A percentile compares a stretch with the other conserved stretches of the same genome.
phyloP scores from a whole-genome alignment of 768 basidiomycete genomes.

The Tulasnella sp. region DNA sequence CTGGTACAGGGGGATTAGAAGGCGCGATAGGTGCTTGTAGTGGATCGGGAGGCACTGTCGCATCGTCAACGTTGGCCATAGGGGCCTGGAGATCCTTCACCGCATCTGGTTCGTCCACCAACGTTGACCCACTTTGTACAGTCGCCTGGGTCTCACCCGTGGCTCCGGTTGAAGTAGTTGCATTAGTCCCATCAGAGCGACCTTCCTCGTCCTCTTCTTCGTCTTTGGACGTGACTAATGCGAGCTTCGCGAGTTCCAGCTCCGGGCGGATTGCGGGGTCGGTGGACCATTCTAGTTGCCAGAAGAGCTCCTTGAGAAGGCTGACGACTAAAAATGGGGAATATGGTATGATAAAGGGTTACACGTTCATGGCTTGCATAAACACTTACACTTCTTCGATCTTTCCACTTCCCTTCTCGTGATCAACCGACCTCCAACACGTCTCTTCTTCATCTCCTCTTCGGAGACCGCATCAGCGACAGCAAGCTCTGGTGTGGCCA shows the following conservation, averaged over 20 bases:
- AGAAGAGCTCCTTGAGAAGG: conserved; percentile 71
- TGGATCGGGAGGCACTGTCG: no score
- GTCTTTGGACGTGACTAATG: conserved; percentile 80
- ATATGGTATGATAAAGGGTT: no score
- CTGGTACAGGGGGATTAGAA: no score
- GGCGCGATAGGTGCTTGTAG: no score
- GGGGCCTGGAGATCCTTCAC: conserved; percentile 21
- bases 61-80: no score
- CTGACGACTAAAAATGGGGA: conserved; percentile 62
- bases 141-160: neutral
- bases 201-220: conserved; percentile 71
- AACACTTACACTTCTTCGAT: conserved; percentile 77
- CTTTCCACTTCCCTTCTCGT: conserved; percentile 71
- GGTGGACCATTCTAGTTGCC: conserved; percentile 57
- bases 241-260: conserved; percentile 80
- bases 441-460: conserved; percentile 69
- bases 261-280: conserved; percentile 67
- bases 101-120: conserved; percentile 57
- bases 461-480: conserved; percentile 44
- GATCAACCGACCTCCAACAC: conserved; percentile 79
- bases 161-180: neutral
- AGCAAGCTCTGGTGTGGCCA: conserved; percentile 34
- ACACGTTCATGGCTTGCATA: no score
- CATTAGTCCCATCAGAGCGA: conserved; percentile 27
- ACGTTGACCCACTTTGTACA: conserved; percentile 59